Base-by-base conservation (phyloP, 2,329 filamentous ascomycete species). In the Penicillium fuscoglaucum region DNA sequence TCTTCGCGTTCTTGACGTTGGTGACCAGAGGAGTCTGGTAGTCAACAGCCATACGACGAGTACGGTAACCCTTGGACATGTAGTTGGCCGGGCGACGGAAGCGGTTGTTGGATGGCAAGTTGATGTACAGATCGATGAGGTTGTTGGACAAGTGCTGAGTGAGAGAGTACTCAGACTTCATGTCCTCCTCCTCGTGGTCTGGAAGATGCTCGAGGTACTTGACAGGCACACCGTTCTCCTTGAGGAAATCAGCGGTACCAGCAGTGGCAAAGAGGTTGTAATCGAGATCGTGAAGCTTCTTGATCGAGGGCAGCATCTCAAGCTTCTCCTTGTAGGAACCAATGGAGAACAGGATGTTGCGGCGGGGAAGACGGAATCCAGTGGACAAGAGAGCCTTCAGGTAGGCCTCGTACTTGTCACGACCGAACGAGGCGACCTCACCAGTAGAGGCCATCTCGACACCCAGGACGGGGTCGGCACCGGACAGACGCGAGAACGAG, bases 361-460 rank as follows among this genome's bases (percentile, higher is more conserved):
- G 91, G 80, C 96, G 96, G 24, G 95, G 95, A 43, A 99, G 85
- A 76, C 90, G 93, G 84, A 99, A 99, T 46, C 95, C 95, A 53
- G 95, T 98, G 1, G 95, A 96, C 66, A 99, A 86, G 57, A 99
- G 82, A 53, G 91, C 95, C 81, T 99, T 99, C 69, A 99, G 85
- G 75, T 99, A 99, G 19, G 95, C 95, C 77, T 99, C 95, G 73
- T 96, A 96, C 79, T 97, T 96, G 78, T 96, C 92, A 62, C 87
- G 84, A 72, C 95, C 95, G 71, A 99, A 99, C 72, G 90, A 97
- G 66, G 95, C 95, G 68, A 99, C 95, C 78, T 99, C 95, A 76
- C 95, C 95, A 60, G 95, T 99, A 5, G 95, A 98, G 19, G 95
- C 95, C 95, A 99, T 99, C 79, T 99, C 95, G 7, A 99, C 95